A percentile compares a stretch with the other conserved stretches of the same genome.
These are phyloP conservation scores for Capsicum chinense DNA, from an alignment of 257 asterid genomes.

Conservation along the genomic window DNA sequence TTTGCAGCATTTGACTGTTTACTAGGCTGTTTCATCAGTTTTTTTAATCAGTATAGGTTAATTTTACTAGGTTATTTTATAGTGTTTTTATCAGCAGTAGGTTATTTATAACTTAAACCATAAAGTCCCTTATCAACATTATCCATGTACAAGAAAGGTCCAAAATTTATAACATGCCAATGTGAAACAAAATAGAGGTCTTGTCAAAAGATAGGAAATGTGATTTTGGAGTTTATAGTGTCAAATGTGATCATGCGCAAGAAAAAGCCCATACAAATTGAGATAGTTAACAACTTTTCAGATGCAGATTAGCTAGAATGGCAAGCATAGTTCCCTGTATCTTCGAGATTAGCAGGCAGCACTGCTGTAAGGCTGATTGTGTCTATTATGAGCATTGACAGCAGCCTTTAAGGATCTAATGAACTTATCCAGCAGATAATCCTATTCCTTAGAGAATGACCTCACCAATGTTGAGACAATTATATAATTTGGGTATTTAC, in stretches of 20 bases:
- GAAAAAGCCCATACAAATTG: not conserved
- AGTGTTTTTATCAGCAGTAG: not conserved
- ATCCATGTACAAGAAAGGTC: conserved; percentile 10
- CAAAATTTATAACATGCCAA: conserved; percentile 1
- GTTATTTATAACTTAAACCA: conserved; percentile 19
- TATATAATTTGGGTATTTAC: not conserved
- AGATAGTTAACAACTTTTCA: not conserved
- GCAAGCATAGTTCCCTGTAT: not conserved
- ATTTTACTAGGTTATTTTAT: not conserved
- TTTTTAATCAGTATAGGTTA: not conserved
- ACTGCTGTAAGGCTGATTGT: not conserved
- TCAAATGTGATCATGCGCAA: conserved; percentile 5
- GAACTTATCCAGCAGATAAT: not conserved
- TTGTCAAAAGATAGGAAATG: not conserved
- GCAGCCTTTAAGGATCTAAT: not conserved
- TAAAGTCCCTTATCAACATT: not conserved
- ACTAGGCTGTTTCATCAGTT: not conserved
- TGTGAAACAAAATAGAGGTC: conserved; percentile 14
- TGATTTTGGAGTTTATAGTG: not conserved
- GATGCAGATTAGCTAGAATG: not conserved
- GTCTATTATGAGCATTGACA: not conserved
- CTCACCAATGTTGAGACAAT: conserved; percentile 2
- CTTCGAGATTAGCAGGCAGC: not conserved
- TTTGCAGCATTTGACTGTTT: conserved; percentile 18
- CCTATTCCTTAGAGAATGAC: conserved; percentile 11